Conservation (phyloP, 176 grass and related monocot species). For the Elymus sibiricus region DNA sequence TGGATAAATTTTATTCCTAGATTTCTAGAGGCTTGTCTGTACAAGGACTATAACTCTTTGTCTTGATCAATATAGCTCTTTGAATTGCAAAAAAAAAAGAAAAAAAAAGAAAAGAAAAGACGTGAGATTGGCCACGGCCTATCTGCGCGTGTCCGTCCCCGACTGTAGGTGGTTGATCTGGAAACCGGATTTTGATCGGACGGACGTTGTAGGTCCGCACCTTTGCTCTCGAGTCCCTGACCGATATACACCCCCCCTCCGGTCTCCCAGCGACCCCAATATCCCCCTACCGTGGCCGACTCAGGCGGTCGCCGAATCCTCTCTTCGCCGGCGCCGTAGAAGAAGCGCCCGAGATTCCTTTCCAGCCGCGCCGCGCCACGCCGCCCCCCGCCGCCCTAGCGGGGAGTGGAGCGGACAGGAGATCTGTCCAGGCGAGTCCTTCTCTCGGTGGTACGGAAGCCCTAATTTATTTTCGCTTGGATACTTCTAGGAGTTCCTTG, state of each 20-base stretch:
- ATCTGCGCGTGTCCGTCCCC: neutral
- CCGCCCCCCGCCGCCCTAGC: neutral
- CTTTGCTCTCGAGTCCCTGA: neutral
- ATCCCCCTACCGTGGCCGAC: neutral
- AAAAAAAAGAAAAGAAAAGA: too few relatives aligned
- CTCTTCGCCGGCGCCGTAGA: neutral
- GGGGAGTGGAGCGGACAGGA: neutral
- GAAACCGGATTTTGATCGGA: neutral
- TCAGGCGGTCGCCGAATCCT: neutral
- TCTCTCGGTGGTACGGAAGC: neutral
- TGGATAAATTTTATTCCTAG: too few relatives aligned
- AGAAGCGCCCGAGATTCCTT: neutral
- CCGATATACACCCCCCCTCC: neutral
- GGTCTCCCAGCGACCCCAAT: neutral
- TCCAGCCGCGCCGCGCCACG: neutral
- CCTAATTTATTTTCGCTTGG: neutral
- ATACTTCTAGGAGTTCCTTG: neutral
- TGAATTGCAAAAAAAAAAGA: too few relatives aligned
- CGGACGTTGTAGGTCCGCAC: neutral
- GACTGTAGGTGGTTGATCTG: neutral
- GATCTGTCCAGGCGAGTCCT: neutral
- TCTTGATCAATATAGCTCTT: too few relatives aligned
- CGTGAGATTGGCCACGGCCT: too few relatives aligned
- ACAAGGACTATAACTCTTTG: too few relatives aligned
- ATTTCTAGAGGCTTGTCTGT: too few relatives aligned